A percentile compares a stretch with the other conserved stretches of the same genome.
These are phyloP conservation scores for Pseudogymnoascus sp. DNA, from an alignment of 2,329 filamentous ascomycete species.

Conservation along the genomic window DNA sequence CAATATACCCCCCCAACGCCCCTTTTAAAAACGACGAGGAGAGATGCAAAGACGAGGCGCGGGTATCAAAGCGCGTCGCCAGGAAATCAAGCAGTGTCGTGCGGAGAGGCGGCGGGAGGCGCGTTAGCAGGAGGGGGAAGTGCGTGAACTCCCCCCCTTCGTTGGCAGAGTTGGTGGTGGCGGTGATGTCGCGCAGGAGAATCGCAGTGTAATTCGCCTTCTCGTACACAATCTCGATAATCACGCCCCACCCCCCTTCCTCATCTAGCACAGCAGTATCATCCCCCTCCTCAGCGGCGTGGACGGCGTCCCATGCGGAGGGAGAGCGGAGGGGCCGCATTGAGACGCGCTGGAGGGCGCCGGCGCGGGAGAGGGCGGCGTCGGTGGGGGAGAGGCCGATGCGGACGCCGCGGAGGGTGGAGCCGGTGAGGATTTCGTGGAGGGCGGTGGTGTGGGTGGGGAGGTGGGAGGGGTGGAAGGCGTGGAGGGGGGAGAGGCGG, in stretches of 20 bases:
- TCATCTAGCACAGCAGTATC: constrained; percentile 12
- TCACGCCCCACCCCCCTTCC: constrained; percentile 17
- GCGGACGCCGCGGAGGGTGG: constrained; percentile 37
- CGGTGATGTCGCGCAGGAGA: constrained; percentile 14
- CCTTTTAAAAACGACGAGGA: constrained; percentile 29
- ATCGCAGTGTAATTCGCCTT: constrained; percentile 23
- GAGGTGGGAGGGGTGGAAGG: constrained; percentile 28
- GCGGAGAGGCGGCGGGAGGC: constrained; percentile 36
- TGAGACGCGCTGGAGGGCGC: constrained; percentile 33
- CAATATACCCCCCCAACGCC: constrained; percentile 24
- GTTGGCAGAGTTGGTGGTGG: background rate
- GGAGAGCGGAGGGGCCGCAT: constrained; percentile 36
- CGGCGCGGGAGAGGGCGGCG: constrained; percentile 27
- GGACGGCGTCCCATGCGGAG: constrained; percentile 22
- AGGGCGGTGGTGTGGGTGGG: constrained; percentile 32
- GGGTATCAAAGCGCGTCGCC: constrained; percentile 34
- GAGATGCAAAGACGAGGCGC: constrained; percentile 30
- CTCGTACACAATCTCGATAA: constrained; percentile 24
- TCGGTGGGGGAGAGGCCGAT: constrained; percentile 31
- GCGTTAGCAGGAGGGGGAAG: constrained; percentile 35
- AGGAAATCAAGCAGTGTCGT: constrained; percentile 36
- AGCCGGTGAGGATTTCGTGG: constrained; percentile 35
- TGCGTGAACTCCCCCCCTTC: constrained; percentile 28
- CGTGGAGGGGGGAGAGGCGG: constrained; percentile 38
- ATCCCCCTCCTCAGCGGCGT: constrained; percentile 8